Conservation (phyloP, 208 protist genomes). For the Leishmania guyanensis region DNA sequence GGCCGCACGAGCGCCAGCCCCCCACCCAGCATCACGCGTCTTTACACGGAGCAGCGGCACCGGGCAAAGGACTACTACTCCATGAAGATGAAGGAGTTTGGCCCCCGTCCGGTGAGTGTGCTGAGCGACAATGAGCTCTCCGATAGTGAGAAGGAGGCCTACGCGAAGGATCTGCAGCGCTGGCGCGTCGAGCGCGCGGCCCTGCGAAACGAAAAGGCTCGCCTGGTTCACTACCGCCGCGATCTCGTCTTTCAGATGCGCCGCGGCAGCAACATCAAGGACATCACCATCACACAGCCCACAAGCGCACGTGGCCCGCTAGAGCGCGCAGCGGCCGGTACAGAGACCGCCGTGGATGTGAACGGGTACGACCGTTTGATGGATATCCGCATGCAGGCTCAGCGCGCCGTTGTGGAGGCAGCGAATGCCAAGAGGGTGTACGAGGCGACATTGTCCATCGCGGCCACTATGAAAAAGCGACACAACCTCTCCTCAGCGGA, state of each 20-base stretch:
- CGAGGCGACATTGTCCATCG: conserved; percentile 4
- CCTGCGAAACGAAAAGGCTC: conserved; percentile 38
- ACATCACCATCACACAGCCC: conserved; percentile 30
- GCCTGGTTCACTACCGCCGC: conserved; percentile 34
- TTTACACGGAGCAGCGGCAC: conserved; percentile 26
- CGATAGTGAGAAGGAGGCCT: conserved; percentile 22
- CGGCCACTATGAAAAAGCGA: conserved; percentile 14
- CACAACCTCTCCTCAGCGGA: conserved; percentile 8
- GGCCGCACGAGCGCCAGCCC: background rate
- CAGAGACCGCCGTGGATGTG: conserved; percentile 32
- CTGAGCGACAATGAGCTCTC: conserved; percentile 49
- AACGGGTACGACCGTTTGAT: conserved; percentile 44
- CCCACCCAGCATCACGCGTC: conserved; percentile 8
- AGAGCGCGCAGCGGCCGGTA: conserved; percentile 21
- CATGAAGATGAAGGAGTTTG: conserved; percentile 24
- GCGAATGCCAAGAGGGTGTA: conserved; percentile 32
- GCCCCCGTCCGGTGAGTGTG: conserved; percentile 23
- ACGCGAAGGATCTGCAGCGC: conserved; percentile 32
- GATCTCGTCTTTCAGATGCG: conserved; percentile 60
- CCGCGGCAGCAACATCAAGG: conserved; percentile 77
- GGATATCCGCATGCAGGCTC: conserved; percentile 45
- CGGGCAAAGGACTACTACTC: conserved; percentile 30
- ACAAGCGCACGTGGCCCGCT: conserved; percentile 34
- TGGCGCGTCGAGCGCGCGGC: conserved; percentile 60
- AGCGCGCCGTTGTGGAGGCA: conserved; percentile 29